These are phyloP conservation scores for Trichoderma cornu-damae DNA, from an alignment of 2,329 filamentous ascomycete genomes.

Conservation along the genomic window DNA sequence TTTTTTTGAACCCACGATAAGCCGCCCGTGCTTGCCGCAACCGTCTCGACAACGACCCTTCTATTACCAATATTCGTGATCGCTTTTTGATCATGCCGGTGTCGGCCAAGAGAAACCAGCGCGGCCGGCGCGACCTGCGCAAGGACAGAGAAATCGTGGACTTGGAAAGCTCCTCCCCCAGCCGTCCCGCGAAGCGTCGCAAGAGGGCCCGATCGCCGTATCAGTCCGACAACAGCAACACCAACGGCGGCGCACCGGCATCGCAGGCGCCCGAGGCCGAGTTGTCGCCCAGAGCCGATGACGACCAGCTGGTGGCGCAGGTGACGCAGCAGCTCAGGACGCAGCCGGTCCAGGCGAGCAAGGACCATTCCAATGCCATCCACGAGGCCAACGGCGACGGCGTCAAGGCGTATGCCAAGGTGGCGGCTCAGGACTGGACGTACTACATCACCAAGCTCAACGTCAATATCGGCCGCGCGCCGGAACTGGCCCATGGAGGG, in stretches of 20 bases:
- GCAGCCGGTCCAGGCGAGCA: slow-evolving; percentile 52
- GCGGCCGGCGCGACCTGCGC: slow-evolving; percentile 37
- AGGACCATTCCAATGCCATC: slow-evolving; percentile 58
- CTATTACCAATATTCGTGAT: neutral
- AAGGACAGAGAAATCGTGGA: slow-evolving; percentile 36
- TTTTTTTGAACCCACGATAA: neutral
- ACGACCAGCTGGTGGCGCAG: slow-evolving; percentile 52
- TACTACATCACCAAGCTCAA: slow-evolving; percentile 74
- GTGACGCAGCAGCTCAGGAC: slow-evolving; percentile 49
- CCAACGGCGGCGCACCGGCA: slow-evolving; percentile 20
- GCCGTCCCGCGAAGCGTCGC: slow-evolving; percentile 58
- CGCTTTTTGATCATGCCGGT: slow-evolving; percentile 32
- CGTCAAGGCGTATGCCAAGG: slow-evolving; percentile 73
- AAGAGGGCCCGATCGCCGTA: slow-evolving; percentile 43
- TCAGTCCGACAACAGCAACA: slow-evolving; percentile 16
- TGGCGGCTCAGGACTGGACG: slow-evolving; percentile 76
- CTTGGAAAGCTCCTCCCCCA: slow-evolving; percentile 52
- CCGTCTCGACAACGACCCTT: neutral
- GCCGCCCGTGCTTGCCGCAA: neutral
- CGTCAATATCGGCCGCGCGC: slow-evolving; percentile 69
- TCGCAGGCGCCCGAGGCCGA: slow-evolving; percentile 37
- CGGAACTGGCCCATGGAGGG: slow-evolving; percentile 42
- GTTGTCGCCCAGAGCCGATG: slow-evolving; percentile 41
- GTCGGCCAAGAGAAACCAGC: slow-evolving; percentile 36
- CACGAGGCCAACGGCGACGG: slow-evolving; percentile 58